Conservation (phyloP, 2,329 filamentous ascomycete genomes). For the Ophiostoma australiae region DNA sequence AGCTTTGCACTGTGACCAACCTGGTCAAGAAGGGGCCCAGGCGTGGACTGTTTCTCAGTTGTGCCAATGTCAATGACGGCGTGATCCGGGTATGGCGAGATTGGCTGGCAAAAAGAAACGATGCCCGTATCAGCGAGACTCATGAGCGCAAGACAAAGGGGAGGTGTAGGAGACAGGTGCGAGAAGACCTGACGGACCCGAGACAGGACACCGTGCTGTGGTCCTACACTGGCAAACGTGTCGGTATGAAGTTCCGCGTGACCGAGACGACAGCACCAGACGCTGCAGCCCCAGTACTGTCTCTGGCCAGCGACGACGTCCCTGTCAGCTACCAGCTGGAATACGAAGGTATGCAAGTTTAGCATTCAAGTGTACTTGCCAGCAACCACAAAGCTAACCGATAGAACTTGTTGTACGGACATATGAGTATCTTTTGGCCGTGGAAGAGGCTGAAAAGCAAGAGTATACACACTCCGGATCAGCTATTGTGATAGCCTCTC, state of each 20-base stretch:
- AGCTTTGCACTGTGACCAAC: conserved; percentile 64
- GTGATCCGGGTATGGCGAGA: conserved; percentile 66
- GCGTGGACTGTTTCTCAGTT: conserved; percentile 58
- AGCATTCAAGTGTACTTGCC: neutral
- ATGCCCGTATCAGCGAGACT: conserved; percentile 19
- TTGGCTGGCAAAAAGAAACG: conserved; percentile 52
- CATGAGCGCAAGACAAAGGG: neutral
- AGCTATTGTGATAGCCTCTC: neutral
- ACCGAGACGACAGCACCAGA: conserved; percentile 37
- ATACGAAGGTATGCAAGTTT: conserved; percentile 53
- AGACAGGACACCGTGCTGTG: conserved; percentile 52
- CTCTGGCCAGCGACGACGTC: conserved; percentile 54
- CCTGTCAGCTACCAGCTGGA: conserved; percentile 65
- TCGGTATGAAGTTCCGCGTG: conserved; percentile 66
- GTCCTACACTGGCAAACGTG: conserved; percentile 57
- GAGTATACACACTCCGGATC: conserved; percentile 36
- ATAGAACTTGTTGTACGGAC: conserved; percentile 61
- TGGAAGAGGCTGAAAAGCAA: conserved; percentile 61
- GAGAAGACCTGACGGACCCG: conserved; percentile 21
- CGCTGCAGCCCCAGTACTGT: conserved; percentile 45
- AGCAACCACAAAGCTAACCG: neutral
- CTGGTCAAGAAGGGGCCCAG: conserved; percentile 61
- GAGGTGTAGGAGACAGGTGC: conserved; percentile 19
- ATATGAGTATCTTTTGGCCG: conserved; percentile 56
- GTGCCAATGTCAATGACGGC: conserved; percentile 61